These are phyloP conservation scores for Ogataea pilisensis DNA, from an alignment of 805 yeast genomes.

Conservation along the genomic window DNA sequence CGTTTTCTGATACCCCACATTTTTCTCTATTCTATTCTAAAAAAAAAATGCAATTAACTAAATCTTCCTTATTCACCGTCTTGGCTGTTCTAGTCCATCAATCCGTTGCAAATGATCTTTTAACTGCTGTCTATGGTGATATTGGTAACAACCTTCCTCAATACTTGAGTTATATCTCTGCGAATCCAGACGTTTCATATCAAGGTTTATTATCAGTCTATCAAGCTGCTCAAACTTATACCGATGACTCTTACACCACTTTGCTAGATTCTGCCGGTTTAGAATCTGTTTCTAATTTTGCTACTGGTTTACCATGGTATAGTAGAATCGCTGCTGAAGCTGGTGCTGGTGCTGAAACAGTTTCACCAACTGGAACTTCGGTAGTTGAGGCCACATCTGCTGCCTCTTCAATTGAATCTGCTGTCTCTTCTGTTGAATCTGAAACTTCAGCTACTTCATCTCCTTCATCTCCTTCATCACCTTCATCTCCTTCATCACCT, in stretches of 20 bases:
- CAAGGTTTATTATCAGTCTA: constrained; percentile 32
- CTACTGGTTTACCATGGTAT: constrained; percentile 34
- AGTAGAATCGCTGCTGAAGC: constrained; percentile 25
- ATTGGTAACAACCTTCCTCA: constrained; percentile 29
- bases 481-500: too few relatives aligned
- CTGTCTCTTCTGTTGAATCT: constrained; percentile 4
- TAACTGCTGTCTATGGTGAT: constrained; percentile 37
- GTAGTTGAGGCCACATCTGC: constrained; percentile 10
- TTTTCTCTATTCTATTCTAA: too few relatives aligned
- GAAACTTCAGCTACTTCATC: too few relatives aligned
- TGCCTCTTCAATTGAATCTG: constrained; percentile 11
- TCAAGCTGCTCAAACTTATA: constrained; percentile 34
- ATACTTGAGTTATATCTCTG: constrained; percentile 31
- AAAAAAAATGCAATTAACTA: constrained; percentile 23
- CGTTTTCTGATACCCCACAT: background rate
- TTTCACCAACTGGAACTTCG: too few relatives aligned
- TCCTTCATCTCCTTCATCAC: too few relatives aligned
- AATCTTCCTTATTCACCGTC: constrained; percentile 15
- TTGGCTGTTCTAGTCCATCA: constrained; percentile 17
- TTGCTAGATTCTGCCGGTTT: constrained; percentile 24
- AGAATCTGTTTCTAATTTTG: constrained; percentile 23
- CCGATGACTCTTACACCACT: constrained; percentile 43
- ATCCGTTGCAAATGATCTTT: constrained; percentile 23
- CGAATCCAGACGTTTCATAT: constrained; percentile 27
- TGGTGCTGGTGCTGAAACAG: constrained; percentile 12